Percentiles rank a stretch among this genome's conserved stretches.
Conservation (phyloP, 2,329 filamentous ascomycete genomes). For the Xenoacremonium recifei region DNA sequence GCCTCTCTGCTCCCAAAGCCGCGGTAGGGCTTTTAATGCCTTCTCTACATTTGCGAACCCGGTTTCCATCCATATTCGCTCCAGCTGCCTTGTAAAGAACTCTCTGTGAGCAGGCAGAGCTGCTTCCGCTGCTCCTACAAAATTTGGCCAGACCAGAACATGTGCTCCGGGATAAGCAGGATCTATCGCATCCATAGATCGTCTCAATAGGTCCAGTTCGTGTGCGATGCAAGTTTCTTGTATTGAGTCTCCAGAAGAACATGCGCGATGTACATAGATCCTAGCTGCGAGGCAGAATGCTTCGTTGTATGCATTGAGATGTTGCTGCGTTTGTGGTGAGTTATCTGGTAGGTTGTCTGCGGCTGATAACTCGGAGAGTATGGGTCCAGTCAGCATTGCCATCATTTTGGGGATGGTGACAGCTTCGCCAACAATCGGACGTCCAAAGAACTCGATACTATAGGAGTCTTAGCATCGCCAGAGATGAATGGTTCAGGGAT, state of each 20-base stretch:
- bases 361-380: conserved; percentile 5
- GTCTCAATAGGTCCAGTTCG: conserved; percentile 3
- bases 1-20: conserved; percentile 8
- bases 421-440: conserved; percentile 7
- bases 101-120: not conserved
- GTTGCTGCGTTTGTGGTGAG: conserved; percentile 1
- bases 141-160: conserved; percentile 9
- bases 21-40: conserved; percentile 9
- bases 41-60: conserved; percentile 10
- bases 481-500: no score
- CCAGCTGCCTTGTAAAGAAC: conserved; percentile 4
- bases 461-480: no score
- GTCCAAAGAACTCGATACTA: conserved; percentile 12
- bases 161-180: conserved; percentile 8
- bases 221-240: conserved; percentile 2
- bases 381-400: not conserved
- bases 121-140: conserved; percentile 10
- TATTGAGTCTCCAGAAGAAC: conserved; percentile 5
- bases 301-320: conserved; percentile 9
- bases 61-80: conserved; percentile 8
- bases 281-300: conserved; percentile 9
- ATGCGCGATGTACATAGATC: conserved; percentile 6
- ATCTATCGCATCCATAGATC: conserved; percentile 3
- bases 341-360: conserved; percentile 1
- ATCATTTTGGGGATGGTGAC: conserved; percentile 1